phyloP scores from a whole-genome alignment of 2,329 filamentous ascomycete species.

The Tolypocladium guangdongense region DNA sequence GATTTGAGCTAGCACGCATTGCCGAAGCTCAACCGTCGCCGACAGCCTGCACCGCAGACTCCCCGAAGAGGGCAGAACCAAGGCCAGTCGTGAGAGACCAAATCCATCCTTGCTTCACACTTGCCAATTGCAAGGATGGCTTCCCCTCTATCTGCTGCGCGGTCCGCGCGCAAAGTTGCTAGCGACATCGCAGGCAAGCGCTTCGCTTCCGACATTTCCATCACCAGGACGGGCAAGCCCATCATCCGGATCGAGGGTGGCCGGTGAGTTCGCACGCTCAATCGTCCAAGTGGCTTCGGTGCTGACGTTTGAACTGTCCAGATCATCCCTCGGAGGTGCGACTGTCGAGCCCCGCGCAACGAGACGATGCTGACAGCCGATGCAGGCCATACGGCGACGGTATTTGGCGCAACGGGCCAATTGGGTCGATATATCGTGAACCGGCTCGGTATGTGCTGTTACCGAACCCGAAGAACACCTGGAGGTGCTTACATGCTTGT shows the following conservation, averaged over 20 bases:
- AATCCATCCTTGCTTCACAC: constrained; percentile 10
- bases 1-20: not conserved
- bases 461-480: not conserved
- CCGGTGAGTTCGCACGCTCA: constrained; percentile 49
- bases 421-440: constrained; percentile 97
- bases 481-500: constrained; percentile 10
- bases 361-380: constrained; percentile 14
- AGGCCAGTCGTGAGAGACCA: constrained; percentile 20
- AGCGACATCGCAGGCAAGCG: constrained; percentile 39
- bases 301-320: constrained; percentile 31
- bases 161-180: constrained; percentile 37
- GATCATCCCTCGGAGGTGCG: constrained; percentile 78
- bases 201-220: constrained; percentile 69
- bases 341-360: constrained; percentile 6
- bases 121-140: constrained; percentile 36
- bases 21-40: constrained; percentile 4
- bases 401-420: constrained; percentile 95
- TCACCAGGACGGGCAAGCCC: constrained; percentile 92
- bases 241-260: constrained; percentile 83
- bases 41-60: constrained; percentile 7
- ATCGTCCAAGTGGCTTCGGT: constrained; percentile 10
- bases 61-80: constrained; percentile 11
- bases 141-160: constrained; percentile 44
- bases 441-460: constrained; percentile 53
- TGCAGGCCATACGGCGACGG: constrained; percentile 85